Evolutionary conservation across 2,329 filamentous ascomycete species (phyloP).

Genomic region (Tolypocladium guangdongense): DNA sequence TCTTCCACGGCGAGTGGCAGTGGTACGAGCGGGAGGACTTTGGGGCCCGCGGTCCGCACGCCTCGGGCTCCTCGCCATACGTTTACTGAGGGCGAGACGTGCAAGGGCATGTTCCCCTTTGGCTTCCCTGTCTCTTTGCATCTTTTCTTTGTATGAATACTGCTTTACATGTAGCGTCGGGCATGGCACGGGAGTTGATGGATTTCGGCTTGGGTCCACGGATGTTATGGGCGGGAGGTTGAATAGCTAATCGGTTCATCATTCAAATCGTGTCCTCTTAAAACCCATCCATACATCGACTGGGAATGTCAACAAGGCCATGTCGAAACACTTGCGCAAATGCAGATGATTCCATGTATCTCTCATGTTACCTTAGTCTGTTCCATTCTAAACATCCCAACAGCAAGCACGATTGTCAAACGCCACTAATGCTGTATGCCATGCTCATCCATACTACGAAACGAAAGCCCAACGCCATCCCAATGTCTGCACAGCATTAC

Average conservation of each 20-base stretch:
- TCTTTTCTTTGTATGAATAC: background rate
- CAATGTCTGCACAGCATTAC: background rate
- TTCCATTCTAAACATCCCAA: background rate
- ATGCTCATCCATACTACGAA: background rate
- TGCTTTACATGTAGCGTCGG: background rate
- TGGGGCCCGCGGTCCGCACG: slow-evolving; percentile 12
- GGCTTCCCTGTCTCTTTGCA: background rate
- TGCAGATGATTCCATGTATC: background rate
- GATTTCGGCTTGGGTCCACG: background rate
- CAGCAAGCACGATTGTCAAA: background rate
- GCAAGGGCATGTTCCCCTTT: background rate
- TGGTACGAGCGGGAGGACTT: slow-evolving; percentile 24
- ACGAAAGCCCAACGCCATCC: background rate
- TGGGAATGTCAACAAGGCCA: too few species aligned
- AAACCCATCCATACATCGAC: background rate
- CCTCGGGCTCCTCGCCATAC: slow-evolving; percentile 16
- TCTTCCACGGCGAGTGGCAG: slow-evolving; percentile 18
- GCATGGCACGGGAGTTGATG: slow-evolving; percentile 6
- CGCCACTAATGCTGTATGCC: background rate
- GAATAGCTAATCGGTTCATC: background rate
- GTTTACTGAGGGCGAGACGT: slow-evolving; percentile 11
- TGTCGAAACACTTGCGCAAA: background rate
- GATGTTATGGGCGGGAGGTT: background rate
- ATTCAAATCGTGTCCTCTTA: background rate
- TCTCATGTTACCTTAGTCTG: background rate